Evolutionary conservation across 192 early-diverging fungal genomes (phyloP).

Genomic region (Ambispora gerdemannii): DNA sequence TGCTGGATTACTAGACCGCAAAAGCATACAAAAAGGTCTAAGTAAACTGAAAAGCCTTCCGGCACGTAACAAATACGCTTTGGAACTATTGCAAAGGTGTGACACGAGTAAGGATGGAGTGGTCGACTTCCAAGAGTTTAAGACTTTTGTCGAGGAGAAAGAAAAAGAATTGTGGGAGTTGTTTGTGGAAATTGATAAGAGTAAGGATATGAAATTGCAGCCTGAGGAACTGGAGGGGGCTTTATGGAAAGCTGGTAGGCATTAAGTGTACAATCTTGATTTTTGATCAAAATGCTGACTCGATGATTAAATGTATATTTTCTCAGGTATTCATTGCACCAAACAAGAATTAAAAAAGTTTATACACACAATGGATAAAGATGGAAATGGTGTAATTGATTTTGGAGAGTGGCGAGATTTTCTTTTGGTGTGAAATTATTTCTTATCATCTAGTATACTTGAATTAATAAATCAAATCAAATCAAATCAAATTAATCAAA

Average conservation of each 20-base stretch:
- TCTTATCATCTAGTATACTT: no score
- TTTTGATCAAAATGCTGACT: neutral
- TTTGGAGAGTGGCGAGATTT: constrained; percentile 69
- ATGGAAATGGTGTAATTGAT: constrained; percentile 61
- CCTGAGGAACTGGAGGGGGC: constrained; percentile 53
- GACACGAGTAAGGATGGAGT: constrained; percentile 35
- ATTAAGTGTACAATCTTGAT: neutral
- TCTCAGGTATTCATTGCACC: constrained; percentile 47
- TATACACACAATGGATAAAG: constrained; percentile 60
- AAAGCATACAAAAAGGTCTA: constrained; percentile 39
- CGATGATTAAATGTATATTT: neutral
- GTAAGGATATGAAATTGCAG: constrained; percentile 52
- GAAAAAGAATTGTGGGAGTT: constrained; percentile 61
- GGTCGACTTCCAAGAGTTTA: constrained; percentile 55
- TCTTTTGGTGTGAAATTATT: constrained; percentile 48
- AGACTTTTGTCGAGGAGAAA: constrained; percentile 62
- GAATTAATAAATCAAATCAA: neutral
- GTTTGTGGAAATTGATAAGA: constrained; percentile 64
- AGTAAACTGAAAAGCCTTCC: constrained; percentile 40
- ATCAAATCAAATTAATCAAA: neutral
- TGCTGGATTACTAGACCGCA: constrained; percentile 37
- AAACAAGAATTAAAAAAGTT: constrained; percentile 59
- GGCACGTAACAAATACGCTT: constrained; percentile 45
- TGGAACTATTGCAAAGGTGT: constrained; percentile 41
- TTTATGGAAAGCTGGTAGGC: constrained; percentile 50